Base-by-base conservation (phyloP, 148 eudicot genomes). In the Pharnaceum exiguum region DNA sequence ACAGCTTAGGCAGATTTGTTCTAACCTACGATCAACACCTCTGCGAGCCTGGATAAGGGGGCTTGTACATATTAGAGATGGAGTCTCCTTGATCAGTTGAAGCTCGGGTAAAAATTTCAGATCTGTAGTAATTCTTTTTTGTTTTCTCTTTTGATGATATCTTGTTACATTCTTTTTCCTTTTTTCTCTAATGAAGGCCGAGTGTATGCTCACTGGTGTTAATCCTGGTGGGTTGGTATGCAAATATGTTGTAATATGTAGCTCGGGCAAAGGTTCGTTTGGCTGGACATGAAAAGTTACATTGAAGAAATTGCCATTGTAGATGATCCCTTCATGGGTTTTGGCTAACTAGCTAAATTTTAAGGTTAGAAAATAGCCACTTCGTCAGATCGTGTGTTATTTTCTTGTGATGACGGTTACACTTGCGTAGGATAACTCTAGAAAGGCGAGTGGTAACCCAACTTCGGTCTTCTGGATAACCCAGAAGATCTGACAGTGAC, bases 171-270 rank as follows among this genome's bases (percentile, higher is more conserved):
- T 69, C 63, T 51, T 62, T 43, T 24, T 42, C 46, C 42, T 46
- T 23, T 55, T n/a, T 10, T 58, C 40, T 56, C 68, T 46, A 58
- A 38, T 6, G 40, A 46, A n/a, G n/a, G n/a, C n/a, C n/a, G 66
- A 28, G 11, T 30, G 25, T 42, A 44, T n/a, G 25, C 46, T 38
- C 59, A 47, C 52, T 38, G 40, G 51, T 42, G 39, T 27, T 46
- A 35, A 7, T 46, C 43, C 38, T 37, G 67, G 32, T 37, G 46
- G 42, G 63, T 62, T 26, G 62, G 68, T 51, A 43, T 50, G 58
- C 48, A 57, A 46, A 65, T 70, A 51, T 55, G 45, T 36, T 70
- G 74, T 63, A 70, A 58, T 57, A 70, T 70, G 60, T 59, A 49
- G 61, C 54, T 58, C 32, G 59, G 69, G 64, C 54, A 25, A 32